Evolutionary conservation across 1,139 yeast genomes (phyloP).

Genomic region (Taiozyma sp.): DNA sequence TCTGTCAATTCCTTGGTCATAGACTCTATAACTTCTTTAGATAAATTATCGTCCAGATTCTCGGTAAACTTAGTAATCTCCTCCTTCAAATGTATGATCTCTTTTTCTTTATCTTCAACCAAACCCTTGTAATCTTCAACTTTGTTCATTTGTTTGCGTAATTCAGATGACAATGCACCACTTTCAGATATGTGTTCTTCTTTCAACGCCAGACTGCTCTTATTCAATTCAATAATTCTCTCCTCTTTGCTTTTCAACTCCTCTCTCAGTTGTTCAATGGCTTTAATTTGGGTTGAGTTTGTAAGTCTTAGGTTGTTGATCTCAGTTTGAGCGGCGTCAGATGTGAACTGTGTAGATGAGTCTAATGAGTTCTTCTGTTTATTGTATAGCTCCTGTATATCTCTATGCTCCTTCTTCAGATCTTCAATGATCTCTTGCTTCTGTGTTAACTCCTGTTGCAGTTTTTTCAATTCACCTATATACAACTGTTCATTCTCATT

Average conservation of each 20-base stretch:
- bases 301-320: slow-evolving; percentile 14
- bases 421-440: slow-evolving; percentile 17
- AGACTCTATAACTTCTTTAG: background rate
- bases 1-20: slow-evolving; percentile 9
- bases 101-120: slow-evolving; percentile 1
- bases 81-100: background rate
- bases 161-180: slow-evolving; percentile 1
- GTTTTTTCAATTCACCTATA: slow-evolving; percentile 24
- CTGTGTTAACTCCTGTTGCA: slow-evolving; percentile 23
- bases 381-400: slow-evolving; percentile 9
- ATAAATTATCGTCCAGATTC: background rate
- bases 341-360: background rate
- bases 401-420: slow-evolving; percentile 6
- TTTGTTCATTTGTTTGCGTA: background rate
- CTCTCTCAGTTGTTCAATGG: slow-evolving; percentile 11
- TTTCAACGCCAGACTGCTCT: slow-evolving; percentile 16
- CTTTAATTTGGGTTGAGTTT: slow-evolving; percentile 12
- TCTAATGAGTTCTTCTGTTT: slow-evolving; percentile 6
- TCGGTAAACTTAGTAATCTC: slow-evolving; percentile 2
- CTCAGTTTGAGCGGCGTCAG: slow-evolving; percentile 12
- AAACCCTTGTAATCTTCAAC: background rate
- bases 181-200: slow-evolving; percentile 6
- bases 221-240: slow-evolving; percentile 8
- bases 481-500: slow-evolving; percentile 30
- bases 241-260: slow-evolving; percentile 12